Evolutionary conservation across 768 basidiomycete genomes (phyloP).

Genomic region (Rhodosporidiobolus sp.): DNA sequence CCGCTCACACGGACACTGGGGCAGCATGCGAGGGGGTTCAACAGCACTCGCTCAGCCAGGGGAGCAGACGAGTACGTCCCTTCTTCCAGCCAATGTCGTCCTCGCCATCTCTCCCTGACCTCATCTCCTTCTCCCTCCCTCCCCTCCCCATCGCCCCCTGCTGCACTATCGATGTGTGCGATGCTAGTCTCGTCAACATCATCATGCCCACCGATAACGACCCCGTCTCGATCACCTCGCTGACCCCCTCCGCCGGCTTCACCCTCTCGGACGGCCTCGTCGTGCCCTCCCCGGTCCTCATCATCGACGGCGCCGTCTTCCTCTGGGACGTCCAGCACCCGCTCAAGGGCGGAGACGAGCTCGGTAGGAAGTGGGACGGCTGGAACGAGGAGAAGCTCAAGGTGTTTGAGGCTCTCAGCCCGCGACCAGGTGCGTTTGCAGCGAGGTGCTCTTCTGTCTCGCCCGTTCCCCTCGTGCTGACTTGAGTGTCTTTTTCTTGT

Average conservation of each 20-base stretch:
- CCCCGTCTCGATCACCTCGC: constrained; percentile 30
- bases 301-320: constrained; percentile 79
- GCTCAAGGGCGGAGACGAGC: constrained; percentile 4
- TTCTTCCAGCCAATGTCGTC: too few species aligned
- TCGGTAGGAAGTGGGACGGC: constrained; percentile 55
- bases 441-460: neutral
- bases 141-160: neutral
- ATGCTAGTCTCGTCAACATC: constrained; percentile 40
- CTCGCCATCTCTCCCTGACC: neutral
- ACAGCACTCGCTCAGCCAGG: neutral
- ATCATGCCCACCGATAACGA: constrained; percentile 35
- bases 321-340: constrained; percentile 78
- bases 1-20: neutral
- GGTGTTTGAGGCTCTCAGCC: constrained; percentile 75
- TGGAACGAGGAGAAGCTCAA: constrained; percentile 74
- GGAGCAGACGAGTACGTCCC: constrained; percentile 10
- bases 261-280: constrained; percentile 60
- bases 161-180: too few species aligned
- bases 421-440: constrained; percentile 70
- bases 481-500: neutral
- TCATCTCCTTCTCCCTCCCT: neutral
- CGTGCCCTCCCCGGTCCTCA: constrained; percentile 72
- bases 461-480: neutral
- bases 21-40: neutral
- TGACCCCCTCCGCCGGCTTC: constrained; percentile 38